Conservation (phyloP, 2,329 filamentous ascomycete genomes). For the Didymella arachidicola region DNA sequence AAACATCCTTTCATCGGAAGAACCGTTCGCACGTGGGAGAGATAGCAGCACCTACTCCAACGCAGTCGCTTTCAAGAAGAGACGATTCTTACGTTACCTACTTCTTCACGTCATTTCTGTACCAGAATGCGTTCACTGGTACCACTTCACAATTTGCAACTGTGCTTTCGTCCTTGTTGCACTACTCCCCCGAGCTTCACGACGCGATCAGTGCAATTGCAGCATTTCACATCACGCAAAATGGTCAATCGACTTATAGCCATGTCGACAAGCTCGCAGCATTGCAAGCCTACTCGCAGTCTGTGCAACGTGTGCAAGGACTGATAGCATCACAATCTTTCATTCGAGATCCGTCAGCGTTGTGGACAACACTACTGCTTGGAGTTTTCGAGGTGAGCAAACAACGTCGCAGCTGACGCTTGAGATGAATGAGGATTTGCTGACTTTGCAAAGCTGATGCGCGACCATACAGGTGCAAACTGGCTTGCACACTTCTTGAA, state of each 20-base stretch:
- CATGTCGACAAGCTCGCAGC: slow-evolving; percentile 9
- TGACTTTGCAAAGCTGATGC: slow-evolving; percentile 32
- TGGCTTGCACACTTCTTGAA: slow-evolving; percentile 42
- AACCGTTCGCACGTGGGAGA: neutral
- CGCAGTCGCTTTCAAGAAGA: neutral
- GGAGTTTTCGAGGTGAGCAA: slow-evolving; percentile 36
- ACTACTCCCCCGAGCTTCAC: slow-evolving; percentile 26
- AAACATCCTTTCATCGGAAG: neutral
- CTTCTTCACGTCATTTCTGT: slow-evolving; percentile 35
- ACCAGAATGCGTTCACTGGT: slow-evolving; percentile 31
- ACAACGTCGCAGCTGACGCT: neutral
- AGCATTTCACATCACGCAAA: slow-evolving; percentile 20
- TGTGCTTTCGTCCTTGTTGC: slow-evolving; percentile 24
- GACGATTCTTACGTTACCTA: slow-evolving; percentile 26
- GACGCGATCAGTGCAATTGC: slow-evolving; percentile 34
- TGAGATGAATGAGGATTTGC: neutral
- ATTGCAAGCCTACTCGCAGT: slow-evolving; percentile 31
- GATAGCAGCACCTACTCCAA: neutral
- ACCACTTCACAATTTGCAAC: slow-evolving; percentile 11
- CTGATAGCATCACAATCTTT: slow-evolving; percentile 24
- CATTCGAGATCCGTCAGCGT: slow-evolving; percentile 26
- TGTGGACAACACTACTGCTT: slow-evolving; percentile 39
- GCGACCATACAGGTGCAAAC: slow-evolving; percentile 34
- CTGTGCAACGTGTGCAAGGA: slow-evolving; percentile 26
- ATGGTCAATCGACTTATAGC: neutral